phyloP scores from a whole-genome alignment of 2,329 filamentous ascomycete genomes.

The Didymella lethalis region DNA sequence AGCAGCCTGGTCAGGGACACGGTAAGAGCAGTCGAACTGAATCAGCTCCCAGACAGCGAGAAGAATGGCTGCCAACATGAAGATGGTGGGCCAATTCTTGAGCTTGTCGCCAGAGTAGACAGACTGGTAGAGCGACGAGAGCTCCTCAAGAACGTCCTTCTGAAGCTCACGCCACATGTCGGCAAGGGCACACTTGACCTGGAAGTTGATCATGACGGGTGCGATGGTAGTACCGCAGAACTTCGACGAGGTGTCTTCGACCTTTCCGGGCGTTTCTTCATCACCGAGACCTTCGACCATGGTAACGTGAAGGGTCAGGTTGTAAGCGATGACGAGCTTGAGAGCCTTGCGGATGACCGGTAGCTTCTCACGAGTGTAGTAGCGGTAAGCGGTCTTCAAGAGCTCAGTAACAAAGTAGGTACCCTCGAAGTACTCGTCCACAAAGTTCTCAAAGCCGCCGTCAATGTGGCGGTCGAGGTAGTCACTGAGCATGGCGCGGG shows the following conservation, averaged over 20 bases:
- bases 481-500: slow-evolving; percentile 79
- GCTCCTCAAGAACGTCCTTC: slow-evolving; percentile 93
- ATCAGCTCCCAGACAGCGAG: slow-evolving; percentile 98
- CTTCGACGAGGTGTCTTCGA: slow-evolving; percentile 84
- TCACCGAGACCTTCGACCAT: slow-evolving; percentile 89
- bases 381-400: slow-evolving; percentile 93
- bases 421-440: slow-evolving; percentile 95
- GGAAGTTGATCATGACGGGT: slow-evolving; percentile 99
- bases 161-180: slow-evolving; percentile 98
- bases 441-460: slow-evolving; percentile 87
- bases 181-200: slow-evolving; percentile 96
- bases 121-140: slow-evolving; percentile 92
- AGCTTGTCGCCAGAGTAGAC: slow-evolving; percentile 97
- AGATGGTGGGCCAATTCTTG: slow-evolving; percentile 99
- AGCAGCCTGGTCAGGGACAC: slow-evolving; percentile 80
- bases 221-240: slow-evolving; percentile 90
- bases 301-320: slow-evolving; percentile 91
- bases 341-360: slow-evolving; percentile 93
- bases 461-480: slow-evolving; percentile 97
- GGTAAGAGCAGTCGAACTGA: slow-evolving; percentile 98
- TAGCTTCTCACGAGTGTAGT: slow-evolving; percentile 86
- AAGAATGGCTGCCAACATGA: slow-evolving; percentile 93
- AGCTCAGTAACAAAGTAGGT: slow-evolving; percentile 96
- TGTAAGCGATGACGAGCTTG: slow-evolving; percentile 95
- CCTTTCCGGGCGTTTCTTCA: slow-evolving; percentile 83